A percentile compares a stretch with the other conserved stretches of the same genome.
Conservation (phyloP, 2,329 filamentous ascomycete species). For the Helotiales sp. region DNA sequence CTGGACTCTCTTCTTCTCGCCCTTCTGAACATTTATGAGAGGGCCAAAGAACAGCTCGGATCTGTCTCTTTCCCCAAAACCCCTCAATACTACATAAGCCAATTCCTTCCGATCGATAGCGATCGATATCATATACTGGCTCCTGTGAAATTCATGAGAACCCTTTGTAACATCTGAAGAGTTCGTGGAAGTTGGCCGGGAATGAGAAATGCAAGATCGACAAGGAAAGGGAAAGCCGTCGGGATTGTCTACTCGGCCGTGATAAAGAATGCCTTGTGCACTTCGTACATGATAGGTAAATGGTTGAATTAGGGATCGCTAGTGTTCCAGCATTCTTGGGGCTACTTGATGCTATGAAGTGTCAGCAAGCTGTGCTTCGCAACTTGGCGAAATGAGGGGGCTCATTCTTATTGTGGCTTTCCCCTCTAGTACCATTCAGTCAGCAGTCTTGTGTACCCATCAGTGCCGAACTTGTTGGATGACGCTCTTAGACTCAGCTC, state of each 20-base stretch:
- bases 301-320: neutral
- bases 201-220: neutral
- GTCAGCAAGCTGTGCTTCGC: too few relatives aligned
- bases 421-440: too few relatives aligned
- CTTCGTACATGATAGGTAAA: too few relatives aligned
- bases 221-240: neutral
- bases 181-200: neutral
- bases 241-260: neutral
- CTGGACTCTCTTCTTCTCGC: neutral
- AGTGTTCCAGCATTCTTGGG: too few relatives aligned
- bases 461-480: too few relatives aligned
- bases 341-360: too few relatives aligned
- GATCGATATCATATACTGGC: neutral
- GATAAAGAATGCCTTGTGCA: neutral
- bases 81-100: neutral
- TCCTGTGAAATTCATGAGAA: neutral
- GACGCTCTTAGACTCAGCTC: too few relatives aligned
- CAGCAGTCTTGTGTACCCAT: too few relatives aligned
- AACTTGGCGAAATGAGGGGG: too few relatives aligned
- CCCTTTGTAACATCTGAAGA: neutral
- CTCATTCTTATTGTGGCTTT: too few relatives aligned
- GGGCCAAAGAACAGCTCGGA: neutral
- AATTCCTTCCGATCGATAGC: neutral
- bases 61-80: neutral
- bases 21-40: neutral